These are phyloP conservation scores for Venturia aucupariae DNA, from an alignment of 2,329 filamentous ascomycete genomes.

Conservation along the genomic window DNA sequence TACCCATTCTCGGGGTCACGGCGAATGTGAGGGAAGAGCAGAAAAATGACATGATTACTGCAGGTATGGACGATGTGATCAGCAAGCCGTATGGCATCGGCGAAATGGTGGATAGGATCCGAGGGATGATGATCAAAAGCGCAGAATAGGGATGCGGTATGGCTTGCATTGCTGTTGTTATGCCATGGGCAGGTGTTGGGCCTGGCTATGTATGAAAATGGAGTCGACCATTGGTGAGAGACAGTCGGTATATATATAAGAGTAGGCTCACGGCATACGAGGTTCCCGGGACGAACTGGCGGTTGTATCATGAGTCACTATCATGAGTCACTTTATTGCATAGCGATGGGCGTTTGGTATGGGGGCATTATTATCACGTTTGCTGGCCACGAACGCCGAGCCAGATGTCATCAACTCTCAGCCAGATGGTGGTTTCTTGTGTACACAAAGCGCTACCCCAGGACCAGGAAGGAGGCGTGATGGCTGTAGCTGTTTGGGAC, in stretches of 20 bases:
- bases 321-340: too few relatives aligned
- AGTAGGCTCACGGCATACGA: neutral
- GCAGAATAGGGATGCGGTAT: neutral
- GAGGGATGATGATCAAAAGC: neutral
- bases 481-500: too few relatives aligned
- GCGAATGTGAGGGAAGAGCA: constrained; percentile 15
- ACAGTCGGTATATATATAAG: neutral
- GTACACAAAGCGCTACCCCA: too few relatives aligned
- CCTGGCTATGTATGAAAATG: neutral
- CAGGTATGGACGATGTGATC: constrained; percentile 17
- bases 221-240: neutral
- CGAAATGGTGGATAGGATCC: constrained; percentile 20
- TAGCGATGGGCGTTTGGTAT: neutral
- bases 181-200: neutral
- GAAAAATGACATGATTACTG: neutral
- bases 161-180: neutral
- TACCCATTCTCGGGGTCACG: constrained; percentile 15
- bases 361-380: too few relatives aligned
- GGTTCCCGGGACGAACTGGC: neutral
- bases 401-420: too few relatives aligned
- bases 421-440: too few relatives aligned
- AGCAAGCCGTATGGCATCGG: constrained; percentile 27
- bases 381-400: too few relatives aligned
- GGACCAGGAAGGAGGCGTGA: too few relatives aligned
- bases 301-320: too few relatives aligned